Percentiles rank a stretch among this genome's conserved stretches.
These are phyloP conservation scores for Amesomyces nigricolor DNA, from an alignment of 2,329 filamentous ascomycete species.

Conservation along the genomic window DNA sequence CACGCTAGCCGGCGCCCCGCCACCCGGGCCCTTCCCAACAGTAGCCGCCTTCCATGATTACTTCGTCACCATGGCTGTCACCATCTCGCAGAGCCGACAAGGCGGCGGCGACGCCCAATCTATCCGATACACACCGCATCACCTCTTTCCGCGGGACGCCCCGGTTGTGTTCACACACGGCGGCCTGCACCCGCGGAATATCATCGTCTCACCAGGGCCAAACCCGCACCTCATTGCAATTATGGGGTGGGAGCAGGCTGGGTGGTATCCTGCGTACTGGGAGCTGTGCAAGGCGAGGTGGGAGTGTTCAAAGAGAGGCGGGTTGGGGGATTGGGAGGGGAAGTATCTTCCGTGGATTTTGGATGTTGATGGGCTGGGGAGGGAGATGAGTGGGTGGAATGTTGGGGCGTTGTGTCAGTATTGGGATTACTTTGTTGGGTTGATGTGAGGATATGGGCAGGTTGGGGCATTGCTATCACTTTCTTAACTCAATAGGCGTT, in stretches of 20 bases:
- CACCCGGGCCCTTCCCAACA: conserved; percentile 16
- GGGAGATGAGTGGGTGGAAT: conserved; percentile 10
- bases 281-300: conserved; percentile 20
- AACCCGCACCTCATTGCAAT: conserved; percentile 15
- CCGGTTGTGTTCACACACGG: conserved; percentile 22
- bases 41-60: conserved; percentile 20
- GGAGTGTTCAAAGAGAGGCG: conserved; percentile 13
- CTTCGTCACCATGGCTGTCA: conserved; percentile 19
- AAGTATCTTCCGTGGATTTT: conserved; percentile 17
- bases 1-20: conserved; percentile 1
- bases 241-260: conserved; percentile 22
- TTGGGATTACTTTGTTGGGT: conserved; percentile 21
- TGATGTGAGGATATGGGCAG: conserved; percentile 3
- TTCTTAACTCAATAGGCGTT: too few relatives aligned
- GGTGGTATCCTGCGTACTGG: conserved; percentile 24
- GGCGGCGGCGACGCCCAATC: not conserved
- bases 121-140: conserved; percentile 16
- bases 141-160: conserved; percentile 14
- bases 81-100: conserved; percentile 11
- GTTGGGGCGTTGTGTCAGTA: conserved; percentile 17
- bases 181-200: conserved; percentile 17
- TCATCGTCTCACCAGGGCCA: conserved; percentile 17
- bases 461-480: too few relatives aligned
- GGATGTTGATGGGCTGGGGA: conserved; percentile 8
- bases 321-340: conserved; percentile 12